Base-by-base conservation (phyloP, 2,329 filamentous ascomycete species). In the Lasiodiplodia sp. region DNA sequence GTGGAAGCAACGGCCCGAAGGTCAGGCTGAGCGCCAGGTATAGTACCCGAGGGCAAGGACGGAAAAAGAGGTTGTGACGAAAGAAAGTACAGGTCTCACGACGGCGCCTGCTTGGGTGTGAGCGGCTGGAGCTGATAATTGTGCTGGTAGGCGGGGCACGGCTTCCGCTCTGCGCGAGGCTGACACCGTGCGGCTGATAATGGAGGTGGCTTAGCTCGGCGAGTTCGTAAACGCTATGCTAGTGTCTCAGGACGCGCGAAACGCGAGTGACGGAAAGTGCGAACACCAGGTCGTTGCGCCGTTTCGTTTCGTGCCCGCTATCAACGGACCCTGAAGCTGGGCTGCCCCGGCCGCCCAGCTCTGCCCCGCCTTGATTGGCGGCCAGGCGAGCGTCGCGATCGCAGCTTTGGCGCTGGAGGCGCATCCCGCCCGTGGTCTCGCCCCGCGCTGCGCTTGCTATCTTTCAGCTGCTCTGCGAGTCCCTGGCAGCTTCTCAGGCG, bases 1-100 rank as follows among this genome's bases (percentile, higher is more conserved):
- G 44, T 23, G 69, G 68, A 69, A 71, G 70, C 71, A 68, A 57
- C 53, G 56, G 55, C 65, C 66, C 56, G 56, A 52, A 55, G 34
- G 55, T n/a, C 12, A 49, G 40, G 58, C 52, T 47, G 47, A 16
- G 18, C 12, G 38, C 53, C 25, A 66, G 51, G 62, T 60, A 28
- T 12, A 64, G 69, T 52, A 40, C 51, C 57, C 49, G 53, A 68
- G 57, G 49, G 28, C 28, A 52, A 62, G 51, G 38, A 23, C 18
- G 31, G 62, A 65, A 53, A 34, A 52, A 51, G 23, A 52, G 38
- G 57, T 55, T 12, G 49, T 53, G 44, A 60, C 10, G 55, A 58
- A 58, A 52, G 44, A 62, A 63, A 53, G 65, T 67, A 47, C 55
- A 60, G 65, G 65, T 60, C 40, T 64, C 44, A 64, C 60, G 55